Evolutionary conservation across 805 yeast genomes (phyloP).

Genomic region (Huiozyma sinensis): DNA sequence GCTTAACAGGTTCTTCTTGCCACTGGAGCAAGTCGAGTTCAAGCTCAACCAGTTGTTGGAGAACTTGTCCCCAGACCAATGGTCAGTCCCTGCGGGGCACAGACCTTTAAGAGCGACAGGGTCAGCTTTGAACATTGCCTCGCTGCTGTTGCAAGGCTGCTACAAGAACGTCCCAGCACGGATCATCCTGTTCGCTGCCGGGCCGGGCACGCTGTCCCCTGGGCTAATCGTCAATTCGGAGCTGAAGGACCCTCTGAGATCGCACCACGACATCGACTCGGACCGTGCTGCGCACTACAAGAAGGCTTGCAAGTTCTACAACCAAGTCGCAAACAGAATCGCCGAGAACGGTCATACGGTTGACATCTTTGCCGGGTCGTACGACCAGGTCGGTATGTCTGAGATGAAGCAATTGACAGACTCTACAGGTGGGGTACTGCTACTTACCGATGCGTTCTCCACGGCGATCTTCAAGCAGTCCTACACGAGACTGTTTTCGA

Average conservation of each 20-base stretch:
- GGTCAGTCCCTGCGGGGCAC: conserved; percentile 78
- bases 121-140: conserved; percentile 78
- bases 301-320: conserved; percentile 77
- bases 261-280: conserved; percentile 92
- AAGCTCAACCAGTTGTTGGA: conserved; percentile 73
- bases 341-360: conserved; percentile 68
- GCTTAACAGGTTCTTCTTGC: conserved; percentile 56
- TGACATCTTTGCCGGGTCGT: conserved; percentile 89
- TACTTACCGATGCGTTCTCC: conserved; percentile 86
- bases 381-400: conserved; percentile 89
- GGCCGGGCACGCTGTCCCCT: conserved; percentile 91
- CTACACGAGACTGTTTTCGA: conserved; percentile 73
- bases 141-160: conserved; percentile 68
- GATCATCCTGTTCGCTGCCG: conserved; percentile 82
- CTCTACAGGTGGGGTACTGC: conserved; percentile 81
- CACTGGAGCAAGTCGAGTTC: conserved; percentile 70
- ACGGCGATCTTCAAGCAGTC: conserved; percentile 92
- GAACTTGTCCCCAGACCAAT: conserved; percentile 66
- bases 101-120: conserved; percentile 91
- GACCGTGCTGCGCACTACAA: conserved; percentile 81
- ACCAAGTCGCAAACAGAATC: conserved; percentile 58
- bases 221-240: conserved; percentile 89
- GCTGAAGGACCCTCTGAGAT: conserved; percentile 90
- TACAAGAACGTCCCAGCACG: conserved; percentile 83
- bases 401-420: conserved; percentile 85